Conservation (phyloP, 2,329 filamentous ascomycete species). For the Alternaria alternata region DNA sequence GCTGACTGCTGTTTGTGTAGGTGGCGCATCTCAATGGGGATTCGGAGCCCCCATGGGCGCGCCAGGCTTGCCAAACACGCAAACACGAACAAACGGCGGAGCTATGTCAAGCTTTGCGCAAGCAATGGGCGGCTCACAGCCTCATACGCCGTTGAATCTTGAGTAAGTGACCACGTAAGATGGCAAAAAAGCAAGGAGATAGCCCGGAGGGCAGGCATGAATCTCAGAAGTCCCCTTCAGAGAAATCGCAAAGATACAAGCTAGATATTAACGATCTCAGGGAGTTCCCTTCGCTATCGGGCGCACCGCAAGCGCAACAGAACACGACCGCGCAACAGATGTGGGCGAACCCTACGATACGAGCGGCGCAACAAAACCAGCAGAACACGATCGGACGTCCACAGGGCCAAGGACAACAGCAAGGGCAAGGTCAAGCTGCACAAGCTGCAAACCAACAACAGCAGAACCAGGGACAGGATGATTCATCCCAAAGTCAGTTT, state of each 20-base stretch:
- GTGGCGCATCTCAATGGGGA: slow-evolving; percentile 65
- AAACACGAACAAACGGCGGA: slow-evolving; percentile 59
- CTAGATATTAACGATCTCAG: slow-evolving; percentile 51
- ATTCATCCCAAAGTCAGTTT: slow-evolving; percentile 59
- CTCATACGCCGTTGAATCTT: slow-evolving; percentile 63
- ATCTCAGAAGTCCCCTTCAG: not conserved
- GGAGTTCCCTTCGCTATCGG: slow-evolving; percentile 69
- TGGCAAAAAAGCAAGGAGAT: slow-evolving; percentile 10
- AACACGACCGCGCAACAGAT: slow-evolving; percentile 61
- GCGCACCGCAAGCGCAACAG: slow-evolving; percentile 63
- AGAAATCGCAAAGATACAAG: slow-evolving; percentile 4
- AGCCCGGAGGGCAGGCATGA: not conserved
- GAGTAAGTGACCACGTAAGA: slow-evolving; percentile 58
- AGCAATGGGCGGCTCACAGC: slow-evolving; percentile 63
- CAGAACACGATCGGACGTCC: slow-evolving; percentile 64
- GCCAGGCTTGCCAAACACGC: slow-evolving; percentile 59
- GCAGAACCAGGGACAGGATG: slow-evolving; percentile 53
- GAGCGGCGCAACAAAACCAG: slow-evolving; percentile 61
- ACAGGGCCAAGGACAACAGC: slow-evolving; percentile 49
- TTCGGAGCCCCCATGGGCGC: slow-evolving; percentile 64
- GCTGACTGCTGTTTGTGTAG: slow-evolving; percentile 47
- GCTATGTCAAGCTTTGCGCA: slow-evolving; percentile 65
- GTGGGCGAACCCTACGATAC: slow-evolving; percentile 66
- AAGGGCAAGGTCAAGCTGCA: slow-evolving; percentile 38
- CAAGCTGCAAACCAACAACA: slow-evolving; percentile 54